A percentile compares a stretch with the other conserved stretches of the same genome.
Evolutionary conservation across 352 stramenopile species (phyloP).

Genomic region (Pythium rhizo-oryzae): DNA sequence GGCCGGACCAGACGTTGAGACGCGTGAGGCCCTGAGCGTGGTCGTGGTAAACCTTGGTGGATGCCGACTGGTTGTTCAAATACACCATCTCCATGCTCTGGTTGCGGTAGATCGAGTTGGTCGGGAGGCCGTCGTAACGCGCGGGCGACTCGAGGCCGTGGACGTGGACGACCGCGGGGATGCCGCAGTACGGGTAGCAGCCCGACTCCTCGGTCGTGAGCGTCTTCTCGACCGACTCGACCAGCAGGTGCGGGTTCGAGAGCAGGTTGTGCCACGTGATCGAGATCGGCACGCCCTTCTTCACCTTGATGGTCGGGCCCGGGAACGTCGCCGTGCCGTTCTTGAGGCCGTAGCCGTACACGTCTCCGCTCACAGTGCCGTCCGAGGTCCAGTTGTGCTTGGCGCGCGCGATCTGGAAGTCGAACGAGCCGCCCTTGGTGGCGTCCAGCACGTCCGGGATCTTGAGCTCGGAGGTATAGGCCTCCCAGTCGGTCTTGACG

Average conservation of each 20-base stretch:
- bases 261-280: conserved; percentile 54
- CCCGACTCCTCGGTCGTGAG: conserved; percentile 44
- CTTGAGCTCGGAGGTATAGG: conserved; percentile 34
- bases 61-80: conserved; percentile 69
- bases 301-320: conserved; percentile 43
- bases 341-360: conserved; percentile 40
- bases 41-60: conserved; percentile 78
- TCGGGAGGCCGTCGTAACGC: conserved; percentile 61
- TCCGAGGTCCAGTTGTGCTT: conserved; percentile 39
- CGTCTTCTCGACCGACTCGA: conserved; percentile 55
- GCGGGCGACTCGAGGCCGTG: conserved; percentile 70
- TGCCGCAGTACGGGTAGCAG: conserved; percentile 70
- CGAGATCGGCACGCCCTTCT: conserved; percentile 32
- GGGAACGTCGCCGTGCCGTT: conserved; percentile 34
- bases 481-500: conserved; percentile 43
- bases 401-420: conserved; percentile 38
- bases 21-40: conserved; percentile 68
- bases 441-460: conserved; percentile 48
- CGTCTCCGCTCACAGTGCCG: conserved; percentile 26
- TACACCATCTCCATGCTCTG: conserved; percentile 59
- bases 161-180: conserved; percentile 60
- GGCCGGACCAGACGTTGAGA: conserved; percentile 65
- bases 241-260: conserved; percentile 47
- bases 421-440: conserved; percentile 36
- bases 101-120: conserved; percentile 68